Percentiles rank a stretch among this genome's conserved stretches.
Conservation (phyloP, 2,329 filamentous ascomycete species). For the Venturia aucupariae region DNA sequence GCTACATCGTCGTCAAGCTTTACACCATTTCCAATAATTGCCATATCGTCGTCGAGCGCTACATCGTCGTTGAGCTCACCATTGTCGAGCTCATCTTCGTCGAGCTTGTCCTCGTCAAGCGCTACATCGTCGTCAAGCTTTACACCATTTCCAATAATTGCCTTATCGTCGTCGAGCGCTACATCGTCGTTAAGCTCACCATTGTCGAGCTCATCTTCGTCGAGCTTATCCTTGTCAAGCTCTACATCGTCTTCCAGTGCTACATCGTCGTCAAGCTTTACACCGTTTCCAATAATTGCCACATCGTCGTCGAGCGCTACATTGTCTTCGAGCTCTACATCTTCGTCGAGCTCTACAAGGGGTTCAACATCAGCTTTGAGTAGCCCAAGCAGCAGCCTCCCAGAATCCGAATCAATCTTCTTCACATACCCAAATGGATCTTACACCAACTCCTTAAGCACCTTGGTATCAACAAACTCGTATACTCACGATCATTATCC, state of each 20-base stretch:
- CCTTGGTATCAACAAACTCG: not conserved
- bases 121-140: not conserved
- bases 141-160: too few relatives aligned
- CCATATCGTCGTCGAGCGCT: not conserved
- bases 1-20: not conserved
- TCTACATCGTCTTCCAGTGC: slow-evolving; percentile 1
- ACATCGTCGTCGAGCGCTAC: not conserved
- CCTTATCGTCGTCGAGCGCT: not conserved
- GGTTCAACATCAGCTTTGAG: not conserved
- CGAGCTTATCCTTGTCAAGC: slow-evolving; percentile 1
- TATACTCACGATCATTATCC: not conserved
- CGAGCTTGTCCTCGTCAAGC: slow-evolving; percentile 5
- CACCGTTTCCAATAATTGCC: too few relatives aligned
- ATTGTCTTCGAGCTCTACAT: not conserved
- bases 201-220: not conserved
- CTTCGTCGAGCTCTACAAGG: not conserved
- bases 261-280: not conserved
- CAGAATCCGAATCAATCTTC: not conserved
- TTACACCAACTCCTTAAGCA: not conserved
- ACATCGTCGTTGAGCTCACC: not conserved
- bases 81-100: not conserved
- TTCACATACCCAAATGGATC: not conserved
- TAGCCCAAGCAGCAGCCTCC: not conserved
- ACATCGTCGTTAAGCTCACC: not conserved
- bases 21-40: too few relatives aligned